Evolutionary conservation across 805 yeast genomes (phyloP), one percentile per base, ranked within the genome.

Genomic region (Candida nemodendra): DNA sequence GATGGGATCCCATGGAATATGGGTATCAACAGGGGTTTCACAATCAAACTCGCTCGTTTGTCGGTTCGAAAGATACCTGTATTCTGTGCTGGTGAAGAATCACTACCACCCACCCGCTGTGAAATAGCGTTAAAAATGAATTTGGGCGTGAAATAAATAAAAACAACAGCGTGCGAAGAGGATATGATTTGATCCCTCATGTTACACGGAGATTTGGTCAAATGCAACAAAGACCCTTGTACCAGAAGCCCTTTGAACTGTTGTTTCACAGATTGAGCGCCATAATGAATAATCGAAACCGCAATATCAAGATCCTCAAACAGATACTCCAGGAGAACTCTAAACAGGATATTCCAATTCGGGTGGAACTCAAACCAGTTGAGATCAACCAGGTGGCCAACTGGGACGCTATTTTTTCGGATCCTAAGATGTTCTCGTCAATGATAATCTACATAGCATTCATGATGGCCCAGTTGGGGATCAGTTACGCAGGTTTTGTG

Each of bases 1-100:
- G 70, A 88, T 91, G 95, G 95, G 95, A 0, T 69, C 93, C 0
- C 76, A 78, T 61, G 85, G 91, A 0, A 71, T 88, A 3, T 93
- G 98, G 96, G 56, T 93, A 2, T 67, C 74, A 35, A 79, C 79
- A 17, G 98, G 98, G 4, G 95, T 89, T 4, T 66, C 65, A 39
- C 59, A 66, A 30, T 73, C 84, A 2, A 60, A 69, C 18, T 71
- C 74, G 38, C 30, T 70, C 11, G 70, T 80, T 28, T 79, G 82
- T 19, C 63, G 64, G 9, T 34, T 76, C 9, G 90, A 83, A 53
- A 62, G 87, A 36, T 44, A 37, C 24, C 36, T 58, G 23, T 60
- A 56, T 22, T 4, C 25, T 1, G 18, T 27, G 17, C 23, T 45
- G 22, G 23, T 34, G 14, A 28, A 32, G n/a, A 36, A 24, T 5